These are phyloP conservation scores for Penicillium diatomitis DNA, from an alignment of 495 filamentous ascomycete species.

Conservation along the genomic window DNA sequence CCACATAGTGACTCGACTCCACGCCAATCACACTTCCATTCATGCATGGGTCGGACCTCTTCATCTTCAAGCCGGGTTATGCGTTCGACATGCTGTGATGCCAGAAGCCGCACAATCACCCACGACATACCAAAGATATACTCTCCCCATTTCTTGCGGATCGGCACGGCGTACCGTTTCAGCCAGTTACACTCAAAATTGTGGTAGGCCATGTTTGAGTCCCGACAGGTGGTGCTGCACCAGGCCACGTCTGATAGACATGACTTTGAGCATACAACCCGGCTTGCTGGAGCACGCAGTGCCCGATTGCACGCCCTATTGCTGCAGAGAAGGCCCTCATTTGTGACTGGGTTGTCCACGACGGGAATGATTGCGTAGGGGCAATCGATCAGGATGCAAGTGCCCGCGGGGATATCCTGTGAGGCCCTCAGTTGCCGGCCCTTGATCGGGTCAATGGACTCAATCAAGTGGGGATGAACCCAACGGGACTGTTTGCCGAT, in stretches of 20 bases:
- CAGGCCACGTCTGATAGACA: conserved; percentile 27
- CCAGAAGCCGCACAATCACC: conserved; percentile 31
- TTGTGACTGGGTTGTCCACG: conserved; percentile 17
- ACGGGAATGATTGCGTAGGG: conserved; percentile 30
- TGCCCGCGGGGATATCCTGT: conserved; percentile 17
- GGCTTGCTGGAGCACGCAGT: background rate
- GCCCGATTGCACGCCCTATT: conserved; percentile 23
- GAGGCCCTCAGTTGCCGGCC: conserved; percentile 29
- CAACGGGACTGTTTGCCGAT: conserved; percentile 11
- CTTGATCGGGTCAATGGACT: conserved; percentile 24
- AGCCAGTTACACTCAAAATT: conserved; percentile 32
- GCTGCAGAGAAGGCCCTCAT: conserved; percentile 25
- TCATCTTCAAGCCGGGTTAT: background rate
- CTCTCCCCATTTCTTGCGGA: conserved; percentile 27
- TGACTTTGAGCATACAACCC: conserved; percentile 15
- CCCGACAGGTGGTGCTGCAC: conserved; percentile 21
- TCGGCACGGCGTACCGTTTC: conserved; percentile 16
- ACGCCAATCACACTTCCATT: conserved; percentile 18
- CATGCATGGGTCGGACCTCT: background rate
- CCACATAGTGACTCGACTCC: conserved; percentile 29
- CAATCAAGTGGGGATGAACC: conserved; percentile 28
- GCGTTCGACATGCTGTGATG: conserved; percentile 15
- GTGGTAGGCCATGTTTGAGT: conserved; percentile 19
- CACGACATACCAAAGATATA: conserved; percentile 35
- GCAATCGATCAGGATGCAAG: conserved; percentile 24